Conservation (phyloP, 2,329 filamentous ascomycete genomes). For the Penicillium sp. region DNA sequence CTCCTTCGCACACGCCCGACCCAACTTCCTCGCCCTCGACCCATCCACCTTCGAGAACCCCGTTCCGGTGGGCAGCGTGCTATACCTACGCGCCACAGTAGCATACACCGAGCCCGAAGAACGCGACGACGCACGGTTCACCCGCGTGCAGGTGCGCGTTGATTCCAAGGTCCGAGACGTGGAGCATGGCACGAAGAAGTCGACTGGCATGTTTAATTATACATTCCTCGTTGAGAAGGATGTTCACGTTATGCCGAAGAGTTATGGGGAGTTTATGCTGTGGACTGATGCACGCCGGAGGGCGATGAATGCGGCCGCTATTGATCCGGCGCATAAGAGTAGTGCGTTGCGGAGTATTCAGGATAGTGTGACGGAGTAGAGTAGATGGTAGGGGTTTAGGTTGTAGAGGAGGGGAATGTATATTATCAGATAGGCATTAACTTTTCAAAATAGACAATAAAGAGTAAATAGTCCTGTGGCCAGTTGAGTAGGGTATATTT, state of each 20-base stretch:
- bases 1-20: constrained; percentile 63
- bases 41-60: constrained; percentile 71
- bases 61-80: constrained; percentile 67
- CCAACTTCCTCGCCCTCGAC: constrained; percentile 67
- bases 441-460: no score
- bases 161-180: constrained; percentile 69
- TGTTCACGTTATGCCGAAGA: constrained; percentile 61
- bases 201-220: constrained; percentile 72
- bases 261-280: constrained; percentile 61
- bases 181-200: constrained; percentile 62
- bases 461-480: no score
- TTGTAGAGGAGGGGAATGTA: background rate
- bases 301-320: constrained; percentile 50
- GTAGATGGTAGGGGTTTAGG: background rate
- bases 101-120: constrained; percentile 64
- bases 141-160: constrained; percentile 65
- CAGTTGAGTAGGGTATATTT: no score
- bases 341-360: constrained; percentile 33
- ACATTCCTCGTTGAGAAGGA: constrained; percentile 64
- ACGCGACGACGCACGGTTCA: constrained; percentile 48
- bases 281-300: constrained; percentile 59
- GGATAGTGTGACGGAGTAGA: constrained; percentile 40
- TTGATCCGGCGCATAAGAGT: constrained; percentile 32
- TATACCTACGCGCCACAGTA: constrained; percentile 68
- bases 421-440: background rate